Base-by-base conservation (phyloP, 2,329 filamentous ascomycete species). In the Calonectria hawksworthii region DNA sequence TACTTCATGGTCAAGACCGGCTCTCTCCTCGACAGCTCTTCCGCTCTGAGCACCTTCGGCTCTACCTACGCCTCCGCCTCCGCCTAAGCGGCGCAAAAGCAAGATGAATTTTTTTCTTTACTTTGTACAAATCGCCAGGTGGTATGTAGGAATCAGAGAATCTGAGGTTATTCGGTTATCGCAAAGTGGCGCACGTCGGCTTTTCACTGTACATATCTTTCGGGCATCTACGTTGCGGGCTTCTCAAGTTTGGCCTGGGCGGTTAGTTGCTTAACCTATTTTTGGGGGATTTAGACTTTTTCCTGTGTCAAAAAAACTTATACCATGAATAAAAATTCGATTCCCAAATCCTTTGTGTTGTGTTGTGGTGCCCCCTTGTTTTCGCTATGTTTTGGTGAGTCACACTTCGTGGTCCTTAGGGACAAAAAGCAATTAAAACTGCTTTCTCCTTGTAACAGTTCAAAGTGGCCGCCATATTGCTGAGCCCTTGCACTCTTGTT, bases 1-100 rank as follows among this genome's bases (percentile, higher is more conserved):
- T 92, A 90, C 87, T 92, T 91, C 84, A 89, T 89, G 86, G 88
- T 88, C 26, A 79, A 80, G 54, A 80, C 85, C 26, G 86, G 85
- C 78, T 82, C 83, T 68, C 85, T 90, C 77, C 84, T 91, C 83
- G 85, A 83, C 38, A 66, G 80, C 59, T 83, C 81, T 32, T 38
- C 82, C n/a, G 23, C 26, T n/a, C 84, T 89, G 30, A 90, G 86
- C 86, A 75, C 76, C 28, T 87, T 86, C 76, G 90, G 90, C 81
- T 81, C 87, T 78, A 86, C 86, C 72, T 92, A 89, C 78, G 90
- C 89, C 78, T 86, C 85, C 41, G 76, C 83, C 51, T 83, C 67
- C 26, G 70, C 61, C 64, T 76, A 30, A 51, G 47, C 41, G 30
- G 44, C 47, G 36, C 65, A 61, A 54, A 50, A 59, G 61, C 51